Conservation (phyloP, 345 rosid genomes). For the Ceriops zippeliana region DNA sequence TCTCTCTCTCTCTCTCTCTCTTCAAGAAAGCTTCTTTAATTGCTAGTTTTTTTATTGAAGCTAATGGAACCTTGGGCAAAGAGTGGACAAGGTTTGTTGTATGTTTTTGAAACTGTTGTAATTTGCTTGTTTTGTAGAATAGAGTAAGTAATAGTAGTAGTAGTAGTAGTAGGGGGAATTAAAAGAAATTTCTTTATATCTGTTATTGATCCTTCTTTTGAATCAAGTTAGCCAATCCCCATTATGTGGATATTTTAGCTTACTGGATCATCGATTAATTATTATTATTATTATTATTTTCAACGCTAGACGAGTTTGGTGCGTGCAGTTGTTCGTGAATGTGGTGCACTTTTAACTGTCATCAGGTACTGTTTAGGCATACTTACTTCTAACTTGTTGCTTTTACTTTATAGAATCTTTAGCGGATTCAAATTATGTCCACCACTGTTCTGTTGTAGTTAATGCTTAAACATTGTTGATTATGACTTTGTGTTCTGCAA, state of each 20-base stretch:
- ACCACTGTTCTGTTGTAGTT: not conserved
- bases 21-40: not conserved
- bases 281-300: too few relatives aligned
- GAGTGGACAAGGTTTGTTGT: not conserved
- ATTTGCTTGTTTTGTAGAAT: not conserved
- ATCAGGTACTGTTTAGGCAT: constrained; percentile 50
- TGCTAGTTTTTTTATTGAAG: not conserved
- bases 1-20: not conserved
- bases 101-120: not conserved
- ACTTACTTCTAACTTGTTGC: not conserved
- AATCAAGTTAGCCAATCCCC: too few relatives aligned
- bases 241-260: too few relatives aligned
- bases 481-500: not conserved
- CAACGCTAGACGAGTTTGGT: constrained; percentile 77
- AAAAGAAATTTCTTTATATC: too few relatives aligned
- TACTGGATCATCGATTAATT: too few relatives aligned
- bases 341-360: constrained; percentile 66
- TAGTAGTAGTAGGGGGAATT: too few relatives aligned
- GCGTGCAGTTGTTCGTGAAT: constrained; percentile 82
- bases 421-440: too few relatives aligned
- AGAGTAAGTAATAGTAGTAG: too few relatives aligned
- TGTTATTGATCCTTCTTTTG: too few relatives aligned
- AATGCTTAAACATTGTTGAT: not conserved
- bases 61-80: not conserved
- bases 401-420: too few relatives aligned